Evolutionary conservation across 768 basidiomycete genomes (phyloP).

Genomic region (Suillus plorans): DNA sequence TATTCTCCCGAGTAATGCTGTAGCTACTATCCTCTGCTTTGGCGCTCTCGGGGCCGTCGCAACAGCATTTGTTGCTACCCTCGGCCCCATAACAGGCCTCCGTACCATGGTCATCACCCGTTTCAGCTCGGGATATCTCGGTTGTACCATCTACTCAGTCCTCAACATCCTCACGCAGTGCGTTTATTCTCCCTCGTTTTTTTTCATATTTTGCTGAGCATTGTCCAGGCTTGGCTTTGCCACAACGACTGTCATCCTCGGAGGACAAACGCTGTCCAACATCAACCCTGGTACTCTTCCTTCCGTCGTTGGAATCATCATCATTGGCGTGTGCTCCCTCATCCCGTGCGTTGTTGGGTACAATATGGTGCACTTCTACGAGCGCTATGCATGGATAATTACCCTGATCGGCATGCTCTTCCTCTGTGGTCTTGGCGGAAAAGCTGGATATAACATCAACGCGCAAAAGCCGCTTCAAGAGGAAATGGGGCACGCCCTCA

Average conservation of each 20-base stretch:
- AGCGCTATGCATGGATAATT: constrained; percentile 56
- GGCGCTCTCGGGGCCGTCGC: constrained; percentile 40
- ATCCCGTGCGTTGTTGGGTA: constrained; percentile 50
- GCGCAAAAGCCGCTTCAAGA: constrained; percentile 40
- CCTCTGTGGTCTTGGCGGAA: constrained; percentile 49
- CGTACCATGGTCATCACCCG: constrained; percentile 54
- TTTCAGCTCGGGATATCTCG: constrained; percentile 48
- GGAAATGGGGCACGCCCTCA: constrained; percentile 42
- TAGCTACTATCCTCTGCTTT: constrained; percentile 48
- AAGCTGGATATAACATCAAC: constrained; percentile 44
- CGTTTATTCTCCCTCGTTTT: constrained; percentile 1
- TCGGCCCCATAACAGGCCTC: constrained; percentile 53
- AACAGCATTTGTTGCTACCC: constrained; percentile 51
- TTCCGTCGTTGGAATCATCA: constrained; percentile 48
- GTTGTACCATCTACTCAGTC: constrained; percentile 48
- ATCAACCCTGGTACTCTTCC: constrained; percentile 45
- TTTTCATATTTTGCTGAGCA: background rate
- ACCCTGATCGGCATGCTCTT: constrained; percentile 47
- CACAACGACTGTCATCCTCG: constrained; percentile 49
- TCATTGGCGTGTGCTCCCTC: constrained; percentile 41
- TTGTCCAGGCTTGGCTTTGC: constrained; percentile 46
- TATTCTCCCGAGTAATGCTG: constrained; percentile 33
- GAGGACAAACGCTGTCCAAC: constrained; percentile 50
- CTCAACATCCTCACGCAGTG: constrained; percentile 54
- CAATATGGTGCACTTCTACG: constrained; percentile 46